Conservation (phyloP, 805 yeast genomes). For the Schwanniomyces pseudopolymorphus region DNA sequence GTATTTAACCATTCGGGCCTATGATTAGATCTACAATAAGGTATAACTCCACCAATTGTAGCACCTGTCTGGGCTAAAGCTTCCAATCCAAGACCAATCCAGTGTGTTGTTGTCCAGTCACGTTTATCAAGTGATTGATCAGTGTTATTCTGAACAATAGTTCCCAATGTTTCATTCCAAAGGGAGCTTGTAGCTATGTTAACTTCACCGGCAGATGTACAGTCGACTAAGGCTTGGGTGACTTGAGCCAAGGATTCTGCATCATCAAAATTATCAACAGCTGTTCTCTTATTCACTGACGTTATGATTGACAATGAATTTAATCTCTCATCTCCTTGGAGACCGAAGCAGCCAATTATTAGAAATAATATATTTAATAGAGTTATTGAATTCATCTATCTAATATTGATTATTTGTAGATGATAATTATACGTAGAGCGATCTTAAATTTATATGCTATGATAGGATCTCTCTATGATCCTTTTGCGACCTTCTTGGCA, state of each 20-base stretch:
- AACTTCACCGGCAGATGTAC: neutral
- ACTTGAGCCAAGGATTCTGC: neutral
- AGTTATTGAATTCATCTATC: too few relatives aligned
- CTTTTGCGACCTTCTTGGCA: too few relatives aligned
- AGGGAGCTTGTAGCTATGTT: neutral
- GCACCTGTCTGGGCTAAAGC: neutral
- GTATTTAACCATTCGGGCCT: neutral
- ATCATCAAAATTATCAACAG: neutral
- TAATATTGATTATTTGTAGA: too few relatives aligned
- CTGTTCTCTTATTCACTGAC: neutral
- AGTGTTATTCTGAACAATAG: neutral
- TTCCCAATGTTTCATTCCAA: neutral
- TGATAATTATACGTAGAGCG: too few relatives aligned
- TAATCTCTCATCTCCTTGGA: neutral
- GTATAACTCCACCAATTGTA: neutral
- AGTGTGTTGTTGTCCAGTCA: neutral
- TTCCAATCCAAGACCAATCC: neutral
- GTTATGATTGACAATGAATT: neutral
- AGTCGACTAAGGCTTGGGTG: neutral
- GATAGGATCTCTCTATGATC: too few relatives aligned
- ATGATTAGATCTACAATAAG: neutral
- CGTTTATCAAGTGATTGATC: neutral
- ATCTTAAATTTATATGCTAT: too few relatives aligned
- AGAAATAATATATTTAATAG: too few relatives aligned
- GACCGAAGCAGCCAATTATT: too few relatives aligned